Conservation (phyloP, 2,329 filamentous ascomycete genomes). For the Alternaria sp. region DNA sequence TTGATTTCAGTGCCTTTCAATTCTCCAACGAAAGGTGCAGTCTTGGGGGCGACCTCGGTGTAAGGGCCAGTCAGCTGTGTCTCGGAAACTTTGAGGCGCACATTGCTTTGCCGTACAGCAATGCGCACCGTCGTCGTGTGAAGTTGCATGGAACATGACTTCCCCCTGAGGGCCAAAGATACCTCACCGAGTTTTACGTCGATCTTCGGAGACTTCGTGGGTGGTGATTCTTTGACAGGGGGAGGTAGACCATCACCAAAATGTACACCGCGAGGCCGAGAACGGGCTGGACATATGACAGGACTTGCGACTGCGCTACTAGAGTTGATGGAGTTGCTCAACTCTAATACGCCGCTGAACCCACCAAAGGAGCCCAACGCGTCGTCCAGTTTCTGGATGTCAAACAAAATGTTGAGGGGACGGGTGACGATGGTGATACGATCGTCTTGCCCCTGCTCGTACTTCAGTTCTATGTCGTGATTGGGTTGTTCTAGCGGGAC, state of each 20-base stretch:
- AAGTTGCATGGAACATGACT: conserved; percentile 74
- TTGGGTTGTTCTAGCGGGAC: conserved; percentile 31
- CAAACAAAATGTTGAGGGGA: conserved; percentile 76
- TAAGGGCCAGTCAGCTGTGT: conserved; percentile 77
- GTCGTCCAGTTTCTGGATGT: conserved; percentile 83
- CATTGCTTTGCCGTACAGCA: conserved; percentile 73
- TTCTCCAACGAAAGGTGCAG: conserved; percentile 68
- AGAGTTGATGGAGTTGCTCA: conserved; percentile 83
- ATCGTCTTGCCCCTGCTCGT: conserved; percentile 36
- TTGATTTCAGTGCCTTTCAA: conserved; percentile 71
- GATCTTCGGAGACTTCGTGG: conserved; percentile 61
- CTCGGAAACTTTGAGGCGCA: conserved; percentile 76
- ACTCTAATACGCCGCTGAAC: conserved; percentile 85
- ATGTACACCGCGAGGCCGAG: conserved; percentile 58
- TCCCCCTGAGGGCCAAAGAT: conserved; percentile 76
- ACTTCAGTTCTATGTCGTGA: conserved; percentile 43
- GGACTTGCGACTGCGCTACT: conserved; percentile 61
- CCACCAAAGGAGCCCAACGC: conserved; percentile 89
- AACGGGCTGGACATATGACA: conserved; percentile 36
- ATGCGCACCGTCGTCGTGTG: conserved; percentile 84
- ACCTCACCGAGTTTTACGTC: conserved; percentile 80
- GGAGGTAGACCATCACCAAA: conserved; percentile 59
- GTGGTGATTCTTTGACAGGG: conserved; percentile 16
- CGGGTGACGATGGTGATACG: conserved; percentile 73
- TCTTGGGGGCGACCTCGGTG: conserved; percentile 58